Evolutionary conservation across 2,329 filamentous ascomycete species (phyloP), one percentile per base, ranked within the genome.

Genomic region (Allantophomopsis cytisporea): DNA sequence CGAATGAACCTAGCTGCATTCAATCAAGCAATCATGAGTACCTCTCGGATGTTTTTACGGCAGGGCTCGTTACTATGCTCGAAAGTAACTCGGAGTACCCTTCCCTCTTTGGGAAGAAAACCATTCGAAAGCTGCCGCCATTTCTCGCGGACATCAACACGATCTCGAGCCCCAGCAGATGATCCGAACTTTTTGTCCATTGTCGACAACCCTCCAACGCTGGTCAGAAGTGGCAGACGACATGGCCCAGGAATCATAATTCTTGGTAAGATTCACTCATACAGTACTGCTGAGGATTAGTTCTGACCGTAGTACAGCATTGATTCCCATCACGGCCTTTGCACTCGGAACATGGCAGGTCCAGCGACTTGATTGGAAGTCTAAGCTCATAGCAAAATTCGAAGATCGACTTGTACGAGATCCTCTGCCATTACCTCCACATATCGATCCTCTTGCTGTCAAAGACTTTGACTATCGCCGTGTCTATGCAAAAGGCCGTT

Each of bases 281-380:
- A 34, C 33, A 40, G 31, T 36, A 31, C 39, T 35, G 12, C 28
- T n/a, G 12, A 15, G 31, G 31, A 16, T 11, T 35, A 30, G 34
- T 32, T 12, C 4, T 31, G 33, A 18, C 39, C n/a, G 31, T 36
- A 21, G 31, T 31, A 14, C 36, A 58, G 55, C 55, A 42, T 44
- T 94, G 39, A 96, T 98, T 52, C 91, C 91, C 37, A 62, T 94
- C 43, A 95, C 88, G 1, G 86, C 91, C 10, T 94, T 98, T 60
- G 66, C 69, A 40, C 77, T 98, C 13, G 91, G 91, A 21, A 85
- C 85, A 46, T 98, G 91, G 91, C 91, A 98, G 59, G 83, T 98
- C 39, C 77, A 94, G 58, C 82, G 91, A 10, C 73, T 98, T 2
- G 76, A 80, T 42, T 94, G 89, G 88, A 98, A 98, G 60, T 87